A percentile compares a stretch with the other conserved stretches of the same genome.
phyloP scores from a whole-genome alignment of 1,139 yeast genomes.

The Barnettozyma hawaiiensis region DNA sequence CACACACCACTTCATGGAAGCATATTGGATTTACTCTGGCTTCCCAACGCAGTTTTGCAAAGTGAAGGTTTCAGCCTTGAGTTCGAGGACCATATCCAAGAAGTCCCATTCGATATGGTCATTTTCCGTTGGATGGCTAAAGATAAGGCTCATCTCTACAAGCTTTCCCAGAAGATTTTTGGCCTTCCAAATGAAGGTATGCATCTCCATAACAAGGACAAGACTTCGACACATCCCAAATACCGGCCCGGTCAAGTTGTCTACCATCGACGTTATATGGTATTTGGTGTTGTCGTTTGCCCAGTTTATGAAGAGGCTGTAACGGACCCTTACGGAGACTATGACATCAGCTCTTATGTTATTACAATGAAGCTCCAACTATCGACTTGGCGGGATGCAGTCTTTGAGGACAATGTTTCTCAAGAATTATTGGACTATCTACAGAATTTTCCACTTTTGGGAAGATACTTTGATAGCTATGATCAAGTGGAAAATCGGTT shows the following conservation, averaged over 20 bases:
- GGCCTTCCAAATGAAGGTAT: neutral
- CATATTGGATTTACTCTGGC: neutral
- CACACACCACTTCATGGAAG: neutral
- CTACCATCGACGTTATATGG: slow-evolving; percentile 2
- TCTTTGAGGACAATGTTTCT: neutral
- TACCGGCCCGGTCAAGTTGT: slow-evolving; percentile 5
- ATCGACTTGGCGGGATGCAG: neutral
- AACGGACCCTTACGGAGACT: neutral
- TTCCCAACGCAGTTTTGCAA: neutral
- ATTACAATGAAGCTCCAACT: slow-evolving; percentile 1
- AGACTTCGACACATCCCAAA: neutral
- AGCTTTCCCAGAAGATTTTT: neutral
- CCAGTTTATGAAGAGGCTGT: slow-evolving; percentile 1
- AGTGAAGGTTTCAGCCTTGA: neutral
- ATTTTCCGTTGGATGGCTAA: neutral
- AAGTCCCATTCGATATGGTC: slow-evolving; percentile 4
- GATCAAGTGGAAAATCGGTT: neutral
- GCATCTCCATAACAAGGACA: too few relatives aligned
- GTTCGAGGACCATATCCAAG: neutral
- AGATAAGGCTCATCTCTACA: neutral
- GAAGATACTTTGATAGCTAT: slow-evolving; percentile 7
- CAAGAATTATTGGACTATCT: neutral
- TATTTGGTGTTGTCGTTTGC: slow-evolving; percentile 5
- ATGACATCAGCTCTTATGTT: neutral
- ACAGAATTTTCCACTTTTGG: slow-evolving; percentile 3